These are phyloP conservation scores for Neoboletus subvelutipes DNA, from an alignment of 768 basidiomycete species.

Conservation along the genomic window DNA sequence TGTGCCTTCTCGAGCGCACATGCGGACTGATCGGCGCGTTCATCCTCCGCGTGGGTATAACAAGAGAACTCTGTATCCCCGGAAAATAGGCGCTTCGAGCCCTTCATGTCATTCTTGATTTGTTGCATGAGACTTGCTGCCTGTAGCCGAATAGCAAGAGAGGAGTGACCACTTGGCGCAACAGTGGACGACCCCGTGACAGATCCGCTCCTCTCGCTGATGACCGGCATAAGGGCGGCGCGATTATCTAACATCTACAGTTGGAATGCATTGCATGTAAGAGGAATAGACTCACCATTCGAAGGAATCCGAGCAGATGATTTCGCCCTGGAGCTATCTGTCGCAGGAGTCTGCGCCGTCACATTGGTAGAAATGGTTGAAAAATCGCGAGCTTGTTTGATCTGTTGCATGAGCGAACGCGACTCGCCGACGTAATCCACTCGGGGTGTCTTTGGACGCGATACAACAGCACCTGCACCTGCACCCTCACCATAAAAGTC, in stretches of 20 bases:
- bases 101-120: conserved; percentile 72
- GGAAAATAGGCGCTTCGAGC: conserved; percentile 70
- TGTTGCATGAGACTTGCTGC: conserved; percentile 84
- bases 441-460: conserved; percentile 47
- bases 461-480: conserved; percentile 46
- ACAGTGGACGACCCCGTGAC: conserved; percentile 29
- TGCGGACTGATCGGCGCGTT: conserved; percentile 11
- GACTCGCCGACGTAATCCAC: conserved; percentile 81
- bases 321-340: conserved; percentile 12
- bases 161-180: conserved; percentile 48
- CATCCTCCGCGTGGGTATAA: conserved; percentile 26
- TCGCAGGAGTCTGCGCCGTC: conserved; percentile 36
- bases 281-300: conserved; percentile 16
- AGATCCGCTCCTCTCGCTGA: conserved; percentile 21
- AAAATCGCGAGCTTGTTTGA: conserved; percentile 73
- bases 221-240: conserved; percentile 11
- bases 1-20: conserved; percentile 24
- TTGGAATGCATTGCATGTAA: background rate
- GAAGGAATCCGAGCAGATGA: background rate
- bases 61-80: conserved; percentile 59
- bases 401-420: conserved; percentile 73
- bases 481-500: conserved; percentile 56
- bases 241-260: conserved; percentile 10
- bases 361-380: conserved; percentile 69
- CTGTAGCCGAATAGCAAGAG: conserved; percentile 69